Evolutionary conservation across 352 stramenopile species (phyloP).

Genomic region (Phytophthora lateralis): DNA sequence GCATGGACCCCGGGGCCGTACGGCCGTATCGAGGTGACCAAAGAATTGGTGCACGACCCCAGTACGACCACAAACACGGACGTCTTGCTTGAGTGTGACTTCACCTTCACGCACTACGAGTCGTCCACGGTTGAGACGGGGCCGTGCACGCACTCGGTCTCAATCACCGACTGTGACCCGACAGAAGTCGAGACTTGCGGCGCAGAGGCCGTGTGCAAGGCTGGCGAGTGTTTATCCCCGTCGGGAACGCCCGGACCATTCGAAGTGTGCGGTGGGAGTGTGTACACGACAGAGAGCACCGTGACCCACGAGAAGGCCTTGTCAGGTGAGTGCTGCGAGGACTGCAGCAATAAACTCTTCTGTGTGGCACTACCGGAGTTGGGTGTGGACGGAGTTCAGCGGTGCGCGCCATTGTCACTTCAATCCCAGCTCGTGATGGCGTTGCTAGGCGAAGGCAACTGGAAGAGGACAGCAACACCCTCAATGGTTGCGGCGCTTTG

Average conservation of each 20-base stretch:
- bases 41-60: slow-evolving; percentile 15
- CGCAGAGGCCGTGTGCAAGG: slow-evolving; percentile 9
- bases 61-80: slow-evolving; percentile 10
- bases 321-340: slow-evolving; percentile 7
- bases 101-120: slow-evolving; percentile 22
- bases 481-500: slow-evolving; percentile 7
- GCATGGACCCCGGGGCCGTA: background rate
- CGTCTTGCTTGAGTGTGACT: slow-evolving; percentile 14
- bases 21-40: slow-evolving; percentile 14
- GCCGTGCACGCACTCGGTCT: slow-evolving; percentile 12
- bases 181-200: slow-evolving; percentile 3
- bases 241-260: slow-evolving; percentile 3
- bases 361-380: slow-evolving; percentile 12
- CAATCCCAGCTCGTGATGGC: background rate
- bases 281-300: slow-evolving; percentile 8
- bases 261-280: slow-evolving; percentile 14
- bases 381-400: slow-evolving; percentile 3
- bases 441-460: slow-evolving; percentile 3
- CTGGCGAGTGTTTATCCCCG: slow-evolving; percentile 11
- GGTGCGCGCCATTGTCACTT: slow-evolving; percentile 3
- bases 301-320: slow-evolving; percentile 4
- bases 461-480: slow-evolving; percentile 1
- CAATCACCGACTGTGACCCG: slow-evolving; percentile 13
- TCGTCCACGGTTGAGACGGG: background rate
- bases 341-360: slow-evolving; percentile 8